Evolutionary conservation across 108 stramenopile species (phyloP).

Genomic region (Fragilaria radians): DNA sequence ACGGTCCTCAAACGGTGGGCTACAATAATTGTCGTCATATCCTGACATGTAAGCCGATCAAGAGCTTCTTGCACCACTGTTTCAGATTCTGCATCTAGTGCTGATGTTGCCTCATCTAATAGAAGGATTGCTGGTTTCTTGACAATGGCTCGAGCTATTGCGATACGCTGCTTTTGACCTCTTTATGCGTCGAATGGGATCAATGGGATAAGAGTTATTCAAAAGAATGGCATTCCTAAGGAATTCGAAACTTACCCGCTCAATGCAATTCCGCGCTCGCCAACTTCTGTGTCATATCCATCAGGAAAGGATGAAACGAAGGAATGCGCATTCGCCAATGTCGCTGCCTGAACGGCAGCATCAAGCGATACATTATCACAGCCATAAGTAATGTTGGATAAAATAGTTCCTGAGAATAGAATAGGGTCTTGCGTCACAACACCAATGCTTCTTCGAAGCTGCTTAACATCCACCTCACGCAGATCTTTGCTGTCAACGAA

Average conservation of each 20-base stretch:
- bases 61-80: constrained; percentile 70
- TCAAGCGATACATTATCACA: constrained; percentile 40
- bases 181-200: no score
- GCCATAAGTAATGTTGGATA: constrained; percentile 92
- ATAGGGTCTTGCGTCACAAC: constrained; percentile 92
- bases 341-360: constrained; percentile 78
- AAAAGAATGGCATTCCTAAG: no score
- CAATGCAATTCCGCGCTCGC: constrained; percentile 76
- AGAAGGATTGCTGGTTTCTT: constrained; percentile 73
- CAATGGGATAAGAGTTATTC: no score
- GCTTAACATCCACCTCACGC: constrained; percentile 55
- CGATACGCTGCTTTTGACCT: constrained; percentile 94
- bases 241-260: constrained; percentile 54
- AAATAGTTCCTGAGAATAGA: constrained; percentile 84
- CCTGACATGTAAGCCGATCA: constrained; percentile 31
- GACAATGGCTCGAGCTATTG: constrained; percentile 85
- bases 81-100: constrained; percentile 53
- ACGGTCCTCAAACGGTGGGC: constrained; percentile 84
- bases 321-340: constrained; percentile 85
- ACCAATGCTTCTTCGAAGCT: constrained; percentile 72
- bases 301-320: constrained; percentile 75
- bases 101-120: constrained; percentile 84
- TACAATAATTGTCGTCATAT: constrained; percentile 50
- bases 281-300: constrained; percentile 88
- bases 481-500: constrained; percentile 79